These are phyloP conservation scores for Pisolithus thermaeus DNA, from an alignment of 1,284 basidiomycete species.

Conservation along the genomic window DNA sequence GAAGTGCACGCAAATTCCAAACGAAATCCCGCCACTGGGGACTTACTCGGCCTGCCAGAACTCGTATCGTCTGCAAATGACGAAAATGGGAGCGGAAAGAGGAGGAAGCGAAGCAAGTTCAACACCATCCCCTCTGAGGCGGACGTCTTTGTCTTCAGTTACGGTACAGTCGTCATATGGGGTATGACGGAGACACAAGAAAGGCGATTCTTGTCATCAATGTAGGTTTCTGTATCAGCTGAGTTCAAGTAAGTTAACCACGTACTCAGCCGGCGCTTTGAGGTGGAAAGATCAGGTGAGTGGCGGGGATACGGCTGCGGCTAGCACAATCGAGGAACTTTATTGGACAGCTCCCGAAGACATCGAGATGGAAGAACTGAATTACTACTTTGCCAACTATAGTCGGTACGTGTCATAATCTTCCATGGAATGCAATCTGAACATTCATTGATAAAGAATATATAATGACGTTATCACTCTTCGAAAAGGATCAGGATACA, in stretches of 20 bases:
- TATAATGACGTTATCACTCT: slow-evolving; percentile 98
- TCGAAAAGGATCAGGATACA: slow-evolving; percentile 90
- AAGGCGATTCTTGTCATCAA: slow-evolving; percentile 79
- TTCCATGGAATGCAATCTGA: slow-evolving; percentile 8
- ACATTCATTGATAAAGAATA: slow-evolving; percentile 50
- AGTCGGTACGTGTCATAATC: slow-evolving; percentile 57
- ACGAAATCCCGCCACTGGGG: slow-evolving; percentile 39
- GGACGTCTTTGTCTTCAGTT: slow-evolving; percentile 91
- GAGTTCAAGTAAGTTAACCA: slow-evolving; percentile 7
- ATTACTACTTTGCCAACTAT: slow-evolving; percentile 96
- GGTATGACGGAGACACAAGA: slow-evolving; percentile 94
- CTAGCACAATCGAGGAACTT: not conserved
- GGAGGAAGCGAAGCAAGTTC: slow-evolving; percentile 59
- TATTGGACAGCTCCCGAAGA: slow-evolving; percentile 60
- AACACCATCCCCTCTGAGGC: slow-evolving; percentile 64
- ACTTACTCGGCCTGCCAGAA: slow-evolving; percentile 71
- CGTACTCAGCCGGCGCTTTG: slow-evolving; percentile 75
- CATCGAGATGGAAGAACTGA: slow-evolving; percentile 93
- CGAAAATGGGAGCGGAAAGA: slow-evolving; percentile 27
- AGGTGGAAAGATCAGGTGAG: slow-evolving; percentile 81
- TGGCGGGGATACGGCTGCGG: not conserved
- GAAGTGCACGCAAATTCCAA: slow-evolving; percentile 20
- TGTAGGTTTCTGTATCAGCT: slow-evolving; percentile 49
- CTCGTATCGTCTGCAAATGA: slow-evolving; percentile 28
- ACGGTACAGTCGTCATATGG: slow-evolving; percentile 94